Percentiles rank a stretch among this genome's conserved stretches.
phyloP scores from a whole-genome alignment of 2,329 filamentous ascomycete species.

The Cercospora zeae-maydis region DNA sequence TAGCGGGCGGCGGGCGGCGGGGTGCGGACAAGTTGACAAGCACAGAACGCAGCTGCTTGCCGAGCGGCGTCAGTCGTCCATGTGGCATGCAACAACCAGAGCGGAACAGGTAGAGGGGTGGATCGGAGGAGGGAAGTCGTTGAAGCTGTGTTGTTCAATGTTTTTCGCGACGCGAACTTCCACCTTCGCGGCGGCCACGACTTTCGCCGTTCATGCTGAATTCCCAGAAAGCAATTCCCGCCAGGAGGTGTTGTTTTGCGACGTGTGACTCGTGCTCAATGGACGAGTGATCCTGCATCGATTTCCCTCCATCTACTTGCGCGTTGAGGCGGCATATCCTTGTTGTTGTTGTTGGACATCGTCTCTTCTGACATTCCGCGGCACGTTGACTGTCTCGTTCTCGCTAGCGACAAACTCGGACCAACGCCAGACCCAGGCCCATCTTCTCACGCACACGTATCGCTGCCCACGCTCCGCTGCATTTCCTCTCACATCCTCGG shows the following conservation, averaged over 20 bases:
- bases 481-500: too few relatives aligned
- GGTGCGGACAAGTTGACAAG: conserved; percentile 19
- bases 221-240: background rate
- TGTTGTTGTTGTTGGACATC: background rate
- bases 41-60: conserved; percentile 33
- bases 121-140: background rate
- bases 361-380: background rate
- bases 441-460: background rate
- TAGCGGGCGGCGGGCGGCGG: background rate
- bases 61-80: conserved; percentile 35
- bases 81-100: conserved; percentile 34
- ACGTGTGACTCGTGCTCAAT: background rate
- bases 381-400: background rate
- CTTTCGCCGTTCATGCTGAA: background rate
- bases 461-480: background rate
- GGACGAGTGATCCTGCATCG: background rate
- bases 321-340: background rate
- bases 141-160: background rate
- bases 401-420: conserved; percentile 4
- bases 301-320: background rate
- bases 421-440: conserved; percentile 1
- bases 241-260: background rate
- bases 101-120: background rate
- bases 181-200: background rate
- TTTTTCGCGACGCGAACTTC: background rate